Base-by-base conservation (phyloP, 805 yeast genomes). In the Starmerella vaccinii region DNA sequence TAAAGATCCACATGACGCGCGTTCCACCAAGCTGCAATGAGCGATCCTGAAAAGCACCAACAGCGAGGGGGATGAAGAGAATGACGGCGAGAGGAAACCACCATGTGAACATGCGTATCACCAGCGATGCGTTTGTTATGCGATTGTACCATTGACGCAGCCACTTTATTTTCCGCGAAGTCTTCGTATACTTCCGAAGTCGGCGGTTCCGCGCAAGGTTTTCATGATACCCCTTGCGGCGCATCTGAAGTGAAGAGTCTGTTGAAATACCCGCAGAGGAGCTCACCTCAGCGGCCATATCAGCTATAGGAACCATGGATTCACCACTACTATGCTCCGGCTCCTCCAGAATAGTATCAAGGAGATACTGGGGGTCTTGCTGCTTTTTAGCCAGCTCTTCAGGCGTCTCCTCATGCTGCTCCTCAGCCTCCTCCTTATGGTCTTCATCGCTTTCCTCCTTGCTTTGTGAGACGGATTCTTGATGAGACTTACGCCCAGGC, bases 21-120 rank as follows among this genome's bases (percentile, higher is more conserved):
- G 65, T 61, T 26, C 60, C 53, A 22, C 71, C 72, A 1, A 68
- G 59, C 19, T 40, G 7, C 35, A 68, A 63, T 22, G 46, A 21
- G 10, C 52, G 58, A 38, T 57, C 54, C 21, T 57, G 65, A 64
- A 68, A 67, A 5, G 70, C 71, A 26, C 70, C 71, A 15, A 60
- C 57, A 1, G 69, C 69, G 18, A 68, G 61, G 1, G 72, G 72
- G 26, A 68, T 55, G 40, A 68, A 68, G 47, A 68, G 46, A 10
- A 68, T 56, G 9, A 61, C 29, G 4, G 71, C 72, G 16, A 68
- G 54, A 8, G 71, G 71, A 13, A 68, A 47, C 69, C 70, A 66
- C 50, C 57, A 63, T n/a, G 67, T 54, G 21, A 68, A 58, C 32
- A 58, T 40, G 18, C 71, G 61, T 7, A 68, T 62, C 37, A 65